Percentiles rank a stretch among this genome's conserved stretches.
Conservation (phyloP, 441 rosid genomes). For the Gossypium schwendimanii region DNA sequence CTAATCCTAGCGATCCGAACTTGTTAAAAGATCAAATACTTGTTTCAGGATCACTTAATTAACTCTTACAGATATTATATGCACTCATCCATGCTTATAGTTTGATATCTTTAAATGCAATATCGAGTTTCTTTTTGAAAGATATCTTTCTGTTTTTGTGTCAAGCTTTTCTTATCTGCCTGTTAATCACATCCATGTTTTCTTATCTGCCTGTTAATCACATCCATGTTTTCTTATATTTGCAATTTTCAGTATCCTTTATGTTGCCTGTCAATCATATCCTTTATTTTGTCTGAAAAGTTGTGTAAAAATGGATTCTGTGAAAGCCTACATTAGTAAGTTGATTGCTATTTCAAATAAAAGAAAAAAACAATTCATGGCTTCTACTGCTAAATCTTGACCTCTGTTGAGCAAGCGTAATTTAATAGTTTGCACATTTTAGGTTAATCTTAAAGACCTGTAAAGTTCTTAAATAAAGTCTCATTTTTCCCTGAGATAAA, state of each 20-base stretch:
- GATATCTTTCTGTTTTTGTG: background rate
- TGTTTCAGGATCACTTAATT: background rate
- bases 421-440: background rate
- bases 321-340: background rate
- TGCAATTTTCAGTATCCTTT: background rate
- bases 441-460: background rate
- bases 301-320: background rate
- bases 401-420: background rate
- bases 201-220: background rate
- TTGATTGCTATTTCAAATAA: background rate
- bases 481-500: background rate
- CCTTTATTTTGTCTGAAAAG: background rate
- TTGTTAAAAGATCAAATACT: background rate
- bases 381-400: background rate
- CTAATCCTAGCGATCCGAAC: background rate
- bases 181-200: background rate
- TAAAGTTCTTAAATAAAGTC: background rate
- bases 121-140: background rate
- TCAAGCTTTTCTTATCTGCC: background rate
- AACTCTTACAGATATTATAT: background rate
- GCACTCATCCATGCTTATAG: background rate
- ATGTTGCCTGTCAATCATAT: background rate
- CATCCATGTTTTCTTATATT: background rate
- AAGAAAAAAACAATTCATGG: background rate
- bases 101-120: background rate